Base-by-base conservation (phyloP, 2,329 filamentous ascomycete genomes). In the Aspergillus proliferans region DNA sequence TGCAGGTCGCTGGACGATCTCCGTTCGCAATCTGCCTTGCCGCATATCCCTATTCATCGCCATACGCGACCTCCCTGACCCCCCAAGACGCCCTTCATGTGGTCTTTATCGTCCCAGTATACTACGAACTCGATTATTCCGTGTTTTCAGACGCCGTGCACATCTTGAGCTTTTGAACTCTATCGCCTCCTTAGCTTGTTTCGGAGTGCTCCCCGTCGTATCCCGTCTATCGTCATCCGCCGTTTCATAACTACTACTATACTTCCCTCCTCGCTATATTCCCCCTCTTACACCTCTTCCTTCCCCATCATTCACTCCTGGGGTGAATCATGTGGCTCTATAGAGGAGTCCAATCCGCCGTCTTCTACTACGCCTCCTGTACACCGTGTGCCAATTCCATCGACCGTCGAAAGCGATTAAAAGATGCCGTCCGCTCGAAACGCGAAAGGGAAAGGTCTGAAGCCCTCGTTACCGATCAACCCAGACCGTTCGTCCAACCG, bases 401-500 rank as follows among this genome's bases (percentile, higher is more conserved):
- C 46, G 81, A 86, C 64, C 83, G 83, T 54, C 81, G 85, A 58
- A 86, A 85, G 67, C 79, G 85, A 50, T 85, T 82, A 68, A 80
- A 81, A 58, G 79, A 88, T 65, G 87, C 87, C 45, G 83, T 82
- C 63, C 79, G 79, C 59, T 83, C 86, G 52, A 78, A 84, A 49
- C 75, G 80, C 57, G 81, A 86, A 57, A 85, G 86, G 65, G 77
- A 79, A 42, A 80, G 76, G 51, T 69, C 84, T 50, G 80, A 86
- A 58, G 79, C 78, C 47, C 54, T 72, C 28, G 54, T 74, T n/a
- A 68, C 66, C 49, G 82, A 89, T 55, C 82, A 90, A 64, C 87
- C 88, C 0, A 82, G 81, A 38, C 69, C 83, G 9, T 93, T 95
- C 67, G 78, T 83, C 45, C 90, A 96, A 61, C 90, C 86, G 1